phyloP scores from a whole-genome alignment of 768 basidiomycete genomes.

The Phlegmacium glaucopus region DNA sequence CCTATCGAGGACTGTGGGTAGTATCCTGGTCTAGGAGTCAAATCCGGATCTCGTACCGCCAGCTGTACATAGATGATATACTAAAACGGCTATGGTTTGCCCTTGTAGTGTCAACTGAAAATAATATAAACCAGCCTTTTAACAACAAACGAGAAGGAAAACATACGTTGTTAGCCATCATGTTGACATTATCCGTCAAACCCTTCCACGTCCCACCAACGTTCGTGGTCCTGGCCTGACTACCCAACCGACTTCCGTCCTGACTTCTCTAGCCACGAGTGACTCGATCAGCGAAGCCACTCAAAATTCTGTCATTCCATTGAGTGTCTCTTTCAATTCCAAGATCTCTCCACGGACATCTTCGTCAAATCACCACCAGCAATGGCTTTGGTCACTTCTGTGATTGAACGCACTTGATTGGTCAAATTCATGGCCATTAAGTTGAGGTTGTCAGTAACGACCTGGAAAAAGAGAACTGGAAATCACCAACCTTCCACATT shows the following conservation, averaged over 20 bases:
- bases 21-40: too few relatives aligned
- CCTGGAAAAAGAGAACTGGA: too few relatives aligned
- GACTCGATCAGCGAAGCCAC: constrained; percentile 80
- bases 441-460: constrained; percentile 78
- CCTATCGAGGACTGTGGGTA: too few relatives aligned
- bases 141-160: neutral
- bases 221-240: constrained; percentile 89
- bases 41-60: too few relatives aligned
- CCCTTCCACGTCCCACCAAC: constrained; percentile 98
- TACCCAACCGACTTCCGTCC: constrained; percentile 92
- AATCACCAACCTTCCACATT: too few relatives aligned
- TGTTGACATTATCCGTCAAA: constrained; percentile 92
- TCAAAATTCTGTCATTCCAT: constrained; percentile 91
- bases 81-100: too few relatives aligned
- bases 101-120: too few relatives aligned
- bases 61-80: too few relatives aligned
- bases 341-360: constrained; percentile 90
- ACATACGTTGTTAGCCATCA: constrained; percentile 89
- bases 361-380: constrained; percentile 91
- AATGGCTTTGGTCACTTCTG: constrained; percentile 93
- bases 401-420: constrained; percentile 82
- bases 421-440: constrained; percentile 89
- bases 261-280: constrained; percentile 91
- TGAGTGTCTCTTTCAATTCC: constrained; percentile 89
- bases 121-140: too few relatives aligned